These are phyloP conservation scores for Wallacemonas sp. DNA, from an alignment of 208 protist species.

Conservation along the genomic window DNA sequence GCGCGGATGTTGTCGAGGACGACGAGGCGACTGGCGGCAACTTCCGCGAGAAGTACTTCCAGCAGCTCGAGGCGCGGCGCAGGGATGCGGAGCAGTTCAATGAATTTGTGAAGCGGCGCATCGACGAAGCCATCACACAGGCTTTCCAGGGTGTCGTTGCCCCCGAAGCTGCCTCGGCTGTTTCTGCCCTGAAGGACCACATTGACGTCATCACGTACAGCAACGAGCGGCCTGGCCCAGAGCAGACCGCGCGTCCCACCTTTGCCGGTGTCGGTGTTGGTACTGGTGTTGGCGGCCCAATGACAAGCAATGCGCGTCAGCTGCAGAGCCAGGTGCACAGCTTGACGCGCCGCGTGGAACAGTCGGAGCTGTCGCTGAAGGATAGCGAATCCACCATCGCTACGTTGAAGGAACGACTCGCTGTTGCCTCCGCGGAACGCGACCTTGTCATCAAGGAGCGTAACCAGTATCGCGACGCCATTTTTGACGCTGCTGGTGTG, in stretches of 20 bases:
- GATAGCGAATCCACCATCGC: conserved; percentile 43
- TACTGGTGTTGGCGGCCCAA: background rate
- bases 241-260: background rate
- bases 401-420: conserved; percentile 61
- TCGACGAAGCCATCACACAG: conserved; percentile 63
- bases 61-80: conserved; percentile 58
- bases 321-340: conserved; percentile 42
- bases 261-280: background rate
- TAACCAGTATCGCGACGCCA: conserved; percentile 75
- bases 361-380: conserved; percentile 69
- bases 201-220: conserved; percentile 56
- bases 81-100: conserved; percentile 80
- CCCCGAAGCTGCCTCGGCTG: conserved; percentile 37
- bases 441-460: conserved; percentile 70
- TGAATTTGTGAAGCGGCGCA: conserved; percentile 69
- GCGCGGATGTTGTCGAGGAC: conserved; percentile 61
- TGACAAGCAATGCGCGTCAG: conserved; percentile 4
- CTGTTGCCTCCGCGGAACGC: conserved; percentile 47
- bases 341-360: conserved; percentile 53
- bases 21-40: conserved; percentile 51
- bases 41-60: conserved; percentile 83
- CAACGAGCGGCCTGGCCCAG: conserved; percentile 27
- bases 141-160: conserved; percentile 49
- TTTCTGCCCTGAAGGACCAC: conserved; percentile 63
- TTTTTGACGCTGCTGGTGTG: conserved; percentile 56